phyloP scores from a whole-genome alignment of 768 basidiomycete species.

The Tylopilus balloui region DNA sequence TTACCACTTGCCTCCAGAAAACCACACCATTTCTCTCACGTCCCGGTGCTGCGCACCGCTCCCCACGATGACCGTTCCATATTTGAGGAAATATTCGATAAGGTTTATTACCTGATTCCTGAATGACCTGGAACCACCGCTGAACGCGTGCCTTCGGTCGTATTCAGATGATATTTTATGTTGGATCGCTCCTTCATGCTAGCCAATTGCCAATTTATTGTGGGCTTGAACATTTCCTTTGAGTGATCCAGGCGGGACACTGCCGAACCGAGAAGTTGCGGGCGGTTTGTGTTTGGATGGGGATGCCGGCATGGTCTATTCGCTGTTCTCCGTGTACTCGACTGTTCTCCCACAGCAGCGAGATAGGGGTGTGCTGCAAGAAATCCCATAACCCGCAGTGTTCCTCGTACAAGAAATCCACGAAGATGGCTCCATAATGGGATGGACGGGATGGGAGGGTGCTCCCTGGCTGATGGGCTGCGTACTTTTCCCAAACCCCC shows the following conservation, averaged over 20 bases:
- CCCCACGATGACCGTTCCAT: slow-evolving; percentile 14
- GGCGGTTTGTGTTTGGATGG: background rate
- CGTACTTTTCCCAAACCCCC: background rate
- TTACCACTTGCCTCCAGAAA: background rate
- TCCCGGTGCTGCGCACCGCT: slow-evolving; percentile 12
- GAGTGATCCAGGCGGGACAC: slow-evolving; percentile 4
- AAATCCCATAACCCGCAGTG: background rate
- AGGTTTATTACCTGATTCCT: slow-evolving; percentile 19
- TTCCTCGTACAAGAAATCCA: background rate
- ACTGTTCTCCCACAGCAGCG: background rate
- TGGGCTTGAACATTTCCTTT: slow-evolving; percentile 1
- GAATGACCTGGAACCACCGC: slow-evolving; percentile 11
- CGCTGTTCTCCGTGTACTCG: background rate
- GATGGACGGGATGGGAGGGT: background rate
- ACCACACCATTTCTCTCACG: slow-evolving; percentile 19
- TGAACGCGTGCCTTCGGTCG: slow-evolving; percentile 15
- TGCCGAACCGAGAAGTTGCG: background rate
- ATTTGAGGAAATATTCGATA: slow-evolving; percentile 13
- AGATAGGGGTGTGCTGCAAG: background rate
- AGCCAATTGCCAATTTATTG: slow-evolving; percentile 11
- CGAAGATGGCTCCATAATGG: background rate
- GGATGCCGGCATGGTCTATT: background rate
- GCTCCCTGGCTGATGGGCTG: background rate
- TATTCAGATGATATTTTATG: slow-evolving; percentile 8
- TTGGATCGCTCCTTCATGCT: background rate